Conservation (phyloP, 805 yeast genomes). For the Candida pseudoglaebosa region DNA sequence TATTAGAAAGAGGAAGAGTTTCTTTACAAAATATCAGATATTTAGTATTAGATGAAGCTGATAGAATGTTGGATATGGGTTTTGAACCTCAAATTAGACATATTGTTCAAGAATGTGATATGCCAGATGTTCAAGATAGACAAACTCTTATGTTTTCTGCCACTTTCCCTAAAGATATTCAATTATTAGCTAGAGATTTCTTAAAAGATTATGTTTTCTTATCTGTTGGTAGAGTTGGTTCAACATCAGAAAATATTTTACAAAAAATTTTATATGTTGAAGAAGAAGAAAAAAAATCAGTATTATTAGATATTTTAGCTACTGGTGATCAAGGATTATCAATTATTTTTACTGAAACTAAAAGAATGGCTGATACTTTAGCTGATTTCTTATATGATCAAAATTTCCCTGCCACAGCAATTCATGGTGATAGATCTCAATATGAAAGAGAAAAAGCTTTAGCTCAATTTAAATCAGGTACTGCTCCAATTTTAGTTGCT, state of each 20-base stretch:
- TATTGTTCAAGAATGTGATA: constrained; percentile 95
- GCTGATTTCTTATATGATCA: constrained; percentile 88
- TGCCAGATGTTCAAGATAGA: constrained; percentile 88
- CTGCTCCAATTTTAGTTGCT: constrained; percentile 92
- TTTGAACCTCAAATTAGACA: constrained; percentile 99
- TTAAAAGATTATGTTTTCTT: constrained; percentile 92
- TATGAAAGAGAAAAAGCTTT: constrained; percentile 96
- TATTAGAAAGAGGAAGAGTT: constrained; percentile 91
- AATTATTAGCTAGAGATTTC: constrained; percentile 95
- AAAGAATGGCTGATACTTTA: constrained; percentile 95
- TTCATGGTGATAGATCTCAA: constrained; percentile 99
- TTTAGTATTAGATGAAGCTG: constrained; percentile 97
- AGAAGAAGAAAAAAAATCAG: constrained; percentile 85
- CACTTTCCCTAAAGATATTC: constrained; percentile 98
- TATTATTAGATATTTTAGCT: constrained; percentile 79
- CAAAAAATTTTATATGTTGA: constrained; percentile 92
- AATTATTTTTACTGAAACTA: constrained; percentile 94
- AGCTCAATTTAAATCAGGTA: constrained; percentile 88
- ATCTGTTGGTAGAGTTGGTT: constrained; percentile 98
- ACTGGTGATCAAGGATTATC: constrained; percentile 82
- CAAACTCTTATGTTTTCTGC: constrained; percentile 99
- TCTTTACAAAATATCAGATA: constrained; percentile 87
- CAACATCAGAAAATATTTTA: constrained; percentile 97
- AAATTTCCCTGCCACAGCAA: constrained; percentile 94
- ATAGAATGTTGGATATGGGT: constrained; percentile 99